Conservation (phyloP, 345 rosid genomes). For the Corchorus capsularis region DNA sequence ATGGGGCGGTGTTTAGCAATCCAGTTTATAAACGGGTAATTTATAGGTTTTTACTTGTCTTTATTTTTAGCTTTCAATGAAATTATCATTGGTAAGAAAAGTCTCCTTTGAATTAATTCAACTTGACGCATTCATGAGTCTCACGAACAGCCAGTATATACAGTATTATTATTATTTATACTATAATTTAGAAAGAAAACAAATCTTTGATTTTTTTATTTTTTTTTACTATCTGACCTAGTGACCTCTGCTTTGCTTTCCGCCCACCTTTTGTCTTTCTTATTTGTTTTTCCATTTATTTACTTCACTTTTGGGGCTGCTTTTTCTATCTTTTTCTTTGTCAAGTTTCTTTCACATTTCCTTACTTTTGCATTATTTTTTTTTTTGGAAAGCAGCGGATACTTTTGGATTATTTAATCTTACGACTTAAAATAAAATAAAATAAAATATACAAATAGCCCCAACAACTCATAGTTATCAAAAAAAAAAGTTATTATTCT, state of each 20-base stretch:
- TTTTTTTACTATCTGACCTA: not conserved
- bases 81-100: too few relatives aligned
- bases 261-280: not conserved
- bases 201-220: not conserved
- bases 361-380: not conserved
- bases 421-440: not conserved
- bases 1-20: too few relatives aligned
- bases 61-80: too few relatives aligned
- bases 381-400: too few relatives aligned
- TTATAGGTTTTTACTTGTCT: too few relatives aligned
- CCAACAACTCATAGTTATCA: not conserved
- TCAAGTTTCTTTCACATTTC: not conserved
- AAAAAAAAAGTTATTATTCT: not conserved
- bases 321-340: not conserved
- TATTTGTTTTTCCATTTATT: not conserved
- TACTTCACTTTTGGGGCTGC: not conserved
- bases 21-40: too few relatives aligned
- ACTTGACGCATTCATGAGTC: too few relatives aligned
- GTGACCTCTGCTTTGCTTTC: not conserved
- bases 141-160: too few relatives aligned
- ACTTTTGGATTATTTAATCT: not conserved
- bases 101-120: too few relatives aligned
- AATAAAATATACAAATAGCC: not conserved
- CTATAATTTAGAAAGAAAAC: too few relatives aligned
- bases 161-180: too few relatives aligned